A percentile compares a stretch with the other conserved stretches of the same genome.
phyloP scores from a whole-genome alignment of 2,329 filamentous ascomycete species.

The Colletotrichum sp. region DNA sequence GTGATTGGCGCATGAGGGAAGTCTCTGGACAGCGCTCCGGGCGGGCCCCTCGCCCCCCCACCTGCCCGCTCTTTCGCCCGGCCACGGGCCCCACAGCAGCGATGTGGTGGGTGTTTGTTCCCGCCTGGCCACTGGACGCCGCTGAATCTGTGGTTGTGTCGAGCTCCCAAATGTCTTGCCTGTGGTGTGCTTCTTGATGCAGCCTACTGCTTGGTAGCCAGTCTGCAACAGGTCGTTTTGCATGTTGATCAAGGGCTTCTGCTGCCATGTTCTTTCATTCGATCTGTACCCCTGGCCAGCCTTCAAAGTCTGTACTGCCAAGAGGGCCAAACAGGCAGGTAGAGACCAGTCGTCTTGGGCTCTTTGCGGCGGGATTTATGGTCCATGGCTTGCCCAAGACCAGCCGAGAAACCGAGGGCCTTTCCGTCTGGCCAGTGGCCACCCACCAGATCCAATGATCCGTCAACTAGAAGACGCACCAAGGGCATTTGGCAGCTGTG shows the following conservation, averaged over 20 bases:
- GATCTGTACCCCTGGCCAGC: not conserved
- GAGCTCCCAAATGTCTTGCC: not conserved
- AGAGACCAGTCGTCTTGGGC: not conserved
- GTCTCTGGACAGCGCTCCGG: not conserved
- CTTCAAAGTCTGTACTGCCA: not conserved
- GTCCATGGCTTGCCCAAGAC: not conserved
- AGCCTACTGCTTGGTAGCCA: not conserved
- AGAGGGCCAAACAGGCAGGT: not conserved
- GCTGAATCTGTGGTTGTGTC: not conserved
- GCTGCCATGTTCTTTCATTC: conserved; percentile 1
- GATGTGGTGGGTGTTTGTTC: not conserved
- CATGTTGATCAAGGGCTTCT: not conserved
- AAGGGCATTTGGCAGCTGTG: not conserved
- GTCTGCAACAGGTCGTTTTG: not conserved
- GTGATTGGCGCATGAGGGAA: not conserved
- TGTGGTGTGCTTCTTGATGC: not conserved
- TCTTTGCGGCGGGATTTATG: not conserved
- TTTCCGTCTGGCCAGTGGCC: not conserved
- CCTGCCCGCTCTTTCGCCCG: conserved; percentile 13
- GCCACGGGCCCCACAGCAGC: conserved; percentile 8
- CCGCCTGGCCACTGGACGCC: not conserved
- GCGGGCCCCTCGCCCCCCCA: not conserved
- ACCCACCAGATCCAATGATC: not conserved
- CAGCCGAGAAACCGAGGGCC: not conserved
- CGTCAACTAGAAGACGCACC: not conserved